Evolutionary conservation across 1,284 basidiomycete species (phyloP).

Genomic region (Fomes fomentarius): DNA sequence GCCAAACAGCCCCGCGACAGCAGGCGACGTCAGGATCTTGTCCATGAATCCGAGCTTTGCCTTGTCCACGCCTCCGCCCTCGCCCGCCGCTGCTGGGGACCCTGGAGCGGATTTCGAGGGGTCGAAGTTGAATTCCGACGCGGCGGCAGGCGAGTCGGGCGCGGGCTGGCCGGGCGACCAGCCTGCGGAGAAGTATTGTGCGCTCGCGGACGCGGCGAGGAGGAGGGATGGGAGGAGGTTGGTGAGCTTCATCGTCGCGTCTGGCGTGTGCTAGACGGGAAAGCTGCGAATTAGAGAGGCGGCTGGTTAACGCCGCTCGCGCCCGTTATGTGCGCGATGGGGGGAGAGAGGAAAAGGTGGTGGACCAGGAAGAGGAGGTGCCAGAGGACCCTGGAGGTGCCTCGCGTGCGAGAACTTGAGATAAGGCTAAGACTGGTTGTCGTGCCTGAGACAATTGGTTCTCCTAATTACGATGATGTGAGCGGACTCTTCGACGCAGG

Average conservation of each 20-base stretch:
- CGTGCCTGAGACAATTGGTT: constrained; percentile 21
- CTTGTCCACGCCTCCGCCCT: constrained; percentile 22
- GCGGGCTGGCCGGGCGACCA: constrained; percentile 73
- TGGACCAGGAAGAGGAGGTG: too few relatives aligned
- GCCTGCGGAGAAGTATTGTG: constrained; percentile 78
- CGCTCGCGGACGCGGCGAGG: constrained; percentile 42
- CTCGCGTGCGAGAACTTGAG: constrained; percentile 19
- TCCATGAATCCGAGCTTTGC: constrained; percentile 32
- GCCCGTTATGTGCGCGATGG: neutral
- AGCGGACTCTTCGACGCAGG: too few relatives aligned
- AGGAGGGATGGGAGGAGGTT: constrained; percentile 39
- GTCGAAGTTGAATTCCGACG: constrained; percentile 26
- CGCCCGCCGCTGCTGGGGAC: constrained; percentile 8
- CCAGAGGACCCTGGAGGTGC: too few relatives aligned
- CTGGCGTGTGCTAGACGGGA: neutral
- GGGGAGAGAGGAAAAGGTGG: neutral
- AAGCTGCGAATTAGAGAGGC: neutral
- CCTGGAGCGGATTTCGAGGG: constrained; percentile 16
- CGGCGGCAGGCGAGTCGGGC: constrained; percentile 29
- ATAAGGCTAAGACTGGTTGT: constrained; percentile 10
- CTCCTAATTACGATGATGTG: constrained; percentile 10
- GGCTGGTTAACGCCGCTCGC: neutral
- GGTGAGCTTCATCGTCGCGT: constrained; percentile 51
- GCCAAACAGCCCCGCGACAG: constrained; percentile 55
- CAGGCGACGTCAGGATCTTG: constrained; percentile 51